These are phyloP conservation scores for Leishmania tropica DNA, from an alignment of 208 protist species.

Conservation along the genomic window DNA sequence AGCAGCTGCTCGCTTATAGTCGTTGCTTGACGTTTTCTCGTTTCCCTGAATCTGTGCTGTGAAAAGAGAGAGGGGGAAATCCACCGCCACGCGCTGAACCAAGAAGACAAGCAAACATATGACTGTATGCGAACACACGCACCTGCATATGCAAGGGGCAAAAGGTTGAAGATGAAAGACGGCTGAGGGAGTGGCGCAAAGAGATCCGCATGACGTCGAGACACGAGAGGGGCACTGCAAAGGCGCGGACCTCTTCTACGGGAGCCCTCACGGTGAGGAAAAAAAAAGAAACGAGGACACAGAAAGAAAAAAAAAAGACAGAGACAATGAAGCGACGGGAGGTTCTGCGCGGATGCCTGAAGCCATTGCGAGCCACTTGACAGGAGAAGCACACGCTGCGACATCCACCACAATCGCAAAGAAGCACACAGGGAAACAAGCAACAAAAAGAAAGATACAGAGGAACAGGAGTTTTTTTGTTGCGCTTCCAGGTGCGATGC, in stretches of 20 bases:
- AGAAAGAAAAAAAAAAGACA: background rate
- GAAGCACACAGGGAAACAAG: background rate
- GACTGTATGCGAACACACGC: background rate
- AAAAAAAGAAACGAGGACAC: background rate
- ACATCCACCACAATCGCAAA: background rate
- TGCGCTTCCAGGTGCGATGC: background rate
- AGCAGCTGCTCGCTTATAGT: background rate
- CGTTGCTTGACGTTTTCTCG: background rate
- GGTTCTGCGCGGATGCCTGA: background rate
- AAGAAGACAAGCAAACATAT: background rate
- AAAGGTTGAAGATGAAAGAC: slow-evolving; percentile 1
- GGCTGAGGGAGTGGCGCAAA: background rate
- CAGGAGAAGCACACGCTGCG: background rate
- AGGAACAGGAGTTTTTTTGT: background rate
- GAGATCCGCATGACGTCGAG: background rate
- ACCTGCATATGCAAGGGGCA: background rate
- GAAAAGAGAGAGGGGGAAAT: background rate
- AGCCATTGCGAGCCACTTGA: background rate
- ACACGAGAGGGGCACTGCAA: background rate
- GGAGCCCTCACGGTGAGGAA: background rate
- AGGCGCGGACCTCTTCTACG: background rate
- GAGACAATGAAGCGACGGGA: background rate
- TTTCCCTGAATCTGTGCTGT: background rate
- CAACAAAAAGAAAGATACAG: background rate
- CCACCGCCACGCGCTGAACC: background rate